These are phyloP conservation scores for Candida tropicalis DNA, from an alignment of 1,139 yeast species.

Conservation along the genomic window DNA sequence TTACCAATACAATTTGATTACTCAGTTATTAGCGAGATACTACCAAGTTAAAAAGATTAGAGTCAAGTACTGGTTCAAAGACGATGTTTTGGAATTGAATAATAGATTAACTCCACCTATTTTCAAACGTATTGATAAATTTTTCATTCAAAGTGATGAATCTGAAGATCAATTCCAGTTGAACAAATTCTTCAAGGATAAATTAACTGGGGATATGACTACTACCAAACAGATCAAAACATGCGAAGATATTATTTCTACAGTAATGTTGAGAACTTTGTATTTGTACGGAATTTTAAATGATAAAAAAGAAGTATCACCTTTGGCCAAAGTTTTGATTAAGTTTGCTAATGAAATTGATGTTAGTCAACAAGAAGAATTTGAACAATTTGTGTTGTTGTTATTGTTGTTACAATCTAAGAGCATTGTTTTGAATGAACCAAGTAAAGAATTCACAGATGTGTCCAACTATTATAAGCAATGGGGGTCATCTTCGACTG, in stretches of 20 bases:
- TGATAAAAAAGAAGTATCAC: slow-evolving; percentile 43
- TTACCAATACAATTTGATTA: slow-evolving; percentile 64
- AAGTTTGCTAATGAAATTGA: slow-evolving; percentile 24
- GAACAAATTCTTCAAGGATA: slow-evolving; percentile 31
- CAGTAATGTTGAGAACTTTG: slow-evolving; percentile 61
- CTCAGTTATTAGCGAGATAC: slow-evolving; percentile 79
- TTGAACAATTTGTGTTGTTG: slow-evolving; percentile 45
- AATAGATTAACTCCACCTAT: slow-evolving; percentile 54
- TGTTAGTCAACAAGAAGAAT: slow-evolving; percentile 16
- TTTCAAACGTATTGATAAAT: slow-evolving; percentile 30
- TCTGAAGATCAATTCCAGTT: slow-evolving; percentile 34
- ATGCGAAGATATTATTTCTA: slow-evolving; percentile 58
- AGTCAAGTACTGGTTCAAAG: slow-evolving; percentile 63
- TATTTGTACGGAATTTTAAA: slow-evolving; percentile 59
- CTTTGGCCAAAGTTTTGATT: slow-evolving; percentile 60
- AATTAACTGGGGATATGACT: slow-evolving; percentile 21
- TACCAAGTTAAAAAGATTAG: slow-evolving; percentile 75
- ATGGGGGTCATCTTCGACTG: slow-evolving; percentile 10
- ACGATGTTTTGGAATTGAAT: slow-evolving; percentile 47
- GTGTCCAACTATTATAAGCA: slow-evolving; percentile 39
- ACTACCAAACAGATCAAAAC: slow-evolving; percentile 32
- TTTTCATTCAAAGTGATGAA: slow-evolving; percentile 32
- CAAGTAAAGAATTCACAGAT: slow-evolving; percentile 33
- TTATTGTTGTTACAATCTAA: slow-evolving; percentile 43
- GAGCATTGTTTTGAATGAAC: slow-evolving; percentile 31